Conservation (phyloP, 805 yeast genomes). For the Kluyveromyces starmeri region DNA sequence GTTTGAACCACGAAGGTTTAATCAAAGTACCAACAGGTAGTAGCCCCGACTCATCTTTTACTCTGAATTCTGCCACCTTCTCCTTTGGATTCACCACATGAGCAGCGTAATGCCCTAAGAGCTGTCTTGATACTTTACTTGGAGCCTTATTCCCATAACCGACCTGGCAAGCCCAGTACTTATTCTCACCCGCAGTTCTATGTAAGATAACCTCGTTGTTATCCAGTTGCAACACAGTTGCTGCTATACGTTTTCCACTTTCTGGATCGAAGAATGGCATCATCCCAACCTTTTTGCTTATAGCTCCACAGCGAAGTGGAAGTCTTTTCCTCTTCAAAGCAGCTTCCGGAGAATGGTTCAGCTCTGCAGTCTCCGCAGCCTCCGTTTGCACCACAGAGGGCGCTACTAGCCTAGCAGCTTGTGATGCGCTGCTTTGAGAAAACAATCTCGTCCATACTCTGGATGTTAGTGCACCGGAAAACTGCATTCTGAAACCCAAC, state of each 20-base stretch:
- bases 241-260: slow-evolving; percentile 63
- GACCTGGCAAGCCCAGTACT: slow-evolving; percentile 77
- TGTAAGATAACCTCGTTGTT: slow-evolving; percentile 76
- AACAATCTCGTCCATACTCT: slow-evolving; percentile 3
- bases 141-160: slow-evolving; percentile 69
- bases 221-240: slow-evolving; percentile 81
- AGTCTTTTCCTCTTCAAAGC: slow-evolving; percentile 67
- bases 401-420: slow-evolving; percentile 30
- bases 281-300: slow-evolving; percentile 87
- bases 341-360: slow-evolving; percentile 58
- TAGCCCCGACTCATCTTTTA: slow-evolving; percentile 55
- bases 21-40: slow-evolving; percentile 71
- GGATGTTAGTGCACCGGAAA: slow-evolving; percentile 1
- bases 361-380: slow-evolving; percentile 34
- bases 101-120: slow-evolving; percentile 68
- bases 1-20: slow-evolving; percentile 73
- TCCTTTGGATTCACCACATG: slow-evolving; percentile 82
- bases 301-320: slow-evolving; percentile 70
- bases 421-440: not conserved
- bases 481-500: not conserved
- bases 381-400: slow-evolving; percentile 27
- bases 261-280: slow-evolving; percentile 64
- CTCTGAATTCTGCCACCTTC: slow-evolving; percentile 68
- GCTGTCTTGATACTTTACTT: slow-evolving; percentile 52
- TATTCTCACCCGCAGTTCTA: slow-evolving; percentile 63